A percentile compares a stretch with the other conserved stretches of the same genome.
These are phyloP conservation scores for Gaeumannomyces tritici DNA, from an alignment of 2,329 filamentous ascomycete species.

Conservation along the genomic window DNA sequence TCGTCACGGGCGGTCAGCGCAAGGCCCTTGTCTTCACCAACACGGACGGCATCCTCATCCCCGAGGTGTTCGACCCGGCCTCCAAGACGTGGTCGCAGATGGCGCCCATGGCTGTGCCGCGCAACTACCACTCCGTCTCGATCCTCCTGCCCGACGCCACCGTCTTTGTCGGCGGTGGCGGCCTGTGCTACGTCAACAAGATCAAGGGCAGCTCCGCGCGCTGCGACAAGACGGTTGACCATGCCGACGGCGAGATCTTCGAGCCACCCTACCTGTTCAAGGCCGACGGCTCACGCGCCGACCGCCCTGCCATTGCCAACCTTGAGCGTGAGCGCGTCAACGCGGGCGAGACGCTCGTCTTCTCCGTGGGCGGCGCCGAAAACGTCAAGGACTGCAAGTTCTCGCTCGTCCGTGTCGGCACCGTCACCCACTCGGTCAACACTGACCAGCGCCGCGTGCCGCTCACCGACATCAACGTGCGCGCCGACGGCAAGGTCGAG, in stretches of 20 bases:
- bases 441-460: conserved; percentile 47
- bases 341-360: conserved; percentile 1
- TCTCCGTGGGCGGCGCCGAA: background rate
- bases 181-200: conserved; percentile 28
- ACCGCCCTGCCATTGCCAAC: conserved; percentile 27
- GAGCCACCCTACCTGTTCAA: conserved; percentile 39
- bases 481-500: conserved; percentile 1
- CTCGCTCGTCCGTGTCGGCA: conserved; percentile 31
- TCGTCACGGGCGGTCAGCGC: conserved; percentile 29
- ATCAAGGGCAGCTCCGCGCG: conserved; percentile 8
- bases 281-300: conserved; percentile 11
- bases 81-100: conserved; percentile 22
- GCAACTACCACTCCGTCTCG: conserved; percentile 33
- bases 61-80: conserved; percentile 29
- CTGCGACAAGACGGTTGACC: conserved; percentile 28
- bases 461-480: conserved; percentile 22
- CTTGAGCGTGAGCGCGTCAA: background rate
- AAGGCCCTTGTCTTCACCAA: conserved; percentile 27
- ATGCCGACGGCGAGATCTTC: conserved; percentile 40
- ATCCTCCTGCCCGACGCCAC: conserved; percentile 33
- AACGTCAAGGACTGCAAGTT: background rate
- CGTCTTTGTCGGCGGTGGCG: conserved; percentile 36
- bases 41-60: conserved; percentile 19
- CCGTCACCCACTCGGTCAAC: conserved; percentile 44
- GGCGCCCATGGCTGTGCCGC: conserved; percentile 20